Evolutionary conservation across 768 basidiomycete genomes (phyloP).

Genomic region (Lyophyllum shimeji): DNA sequence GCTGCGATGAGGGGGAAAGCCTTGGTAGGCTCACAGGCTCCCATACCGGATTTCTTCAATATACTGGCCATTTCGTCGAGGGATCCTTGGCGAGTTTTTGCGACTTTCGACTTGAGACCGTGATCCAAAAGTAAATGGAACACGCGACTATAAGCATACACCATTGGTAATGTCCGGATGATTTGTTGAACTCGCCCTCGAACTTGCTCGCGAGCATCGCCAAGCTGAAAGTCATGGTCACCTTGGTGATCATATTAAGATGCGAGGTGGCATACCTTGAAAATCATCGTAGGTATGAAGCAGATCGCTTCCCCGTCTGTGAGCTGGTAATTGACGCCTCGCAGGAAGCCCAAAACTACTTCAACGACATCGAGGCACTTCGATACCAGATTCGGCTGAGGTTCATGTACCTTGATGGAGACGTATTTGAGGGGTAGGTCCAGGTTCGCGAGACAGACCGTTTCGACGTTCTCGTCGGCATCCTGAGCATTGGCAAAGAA

Average conservation of each 20-base stretch:
- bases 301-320: conserved; percentile 85
- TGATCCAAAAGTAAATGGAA: conserved; percentile 87
- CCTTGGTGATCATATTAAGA: neutral
- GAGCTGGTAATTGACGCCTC: conserved; percentile 70
- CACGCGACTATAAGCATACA: conserved; percentile 91
- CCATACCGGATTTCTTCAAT: conserved; percentile 79
- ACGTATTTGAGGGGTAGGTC: conserved; percentile 93
- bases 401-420: conserved; percentile 86
- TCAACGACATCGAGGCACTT: conserved; percentile 89
- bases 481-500: conserved; percentile 63
- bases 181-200: conserved; percentile 80
- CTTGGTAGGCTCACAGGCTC: conserved; percentile 77
- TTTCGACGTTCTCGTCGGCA: conserved; percentile 58
- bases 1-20: conserved; percentile 76
- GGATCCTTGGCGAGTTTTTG: conserved; percentile 86
- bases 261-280: conserved; percentile 62
- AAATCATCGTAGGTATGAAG: conserved; percentile 86
- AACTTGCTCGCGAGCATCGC: conserved; percentile 85
- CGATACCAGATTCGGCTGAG: conserved; percentile 84
- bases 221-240: conserved; percentile 57
- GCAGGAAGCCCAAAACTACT: conserved; percentile 73
- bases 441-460: conserved; percentile 78
- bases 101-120: conserved; percentile 86
- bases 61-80: conserved; percentile 80
- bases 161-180: conserved; percentile 80